Evolutionary conservation across 2,329 filamentous ascomycete genomes (phyloP).

Genomic region (Ustilaginoidea virens): DNA sequence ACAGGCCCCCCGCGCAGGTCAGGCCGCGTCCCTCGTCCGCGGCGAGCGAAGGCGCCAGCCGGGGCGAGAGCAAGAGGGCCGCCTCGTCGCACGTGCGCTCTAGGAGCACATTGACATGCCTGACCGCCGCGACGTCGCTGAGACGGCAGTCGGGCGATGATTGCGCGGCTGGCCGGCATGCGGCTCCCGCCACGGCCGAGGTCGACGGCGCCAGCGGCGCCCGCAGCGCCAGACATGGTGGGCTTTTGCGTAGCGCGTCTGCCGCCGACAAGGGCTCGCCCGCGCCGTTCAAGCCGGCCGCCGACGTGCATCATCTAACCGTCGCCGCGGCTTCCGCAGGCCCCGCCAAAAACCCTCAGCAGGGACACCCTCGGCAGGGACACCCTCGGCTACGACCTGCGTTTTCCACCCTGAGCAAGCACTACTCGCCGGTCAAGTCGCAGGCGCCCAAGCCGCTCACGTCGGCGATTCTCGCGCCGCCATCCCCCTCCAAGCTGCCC

Average conservation of each 20-base stretch:
- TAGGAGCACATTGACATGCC: conserved; percentile 16
- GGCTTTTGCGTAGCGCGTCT: too few species aligned
- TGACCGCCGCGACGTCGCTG: conserved; percentile 12
- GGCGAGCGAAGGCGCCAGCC: conserved; percentile 10
- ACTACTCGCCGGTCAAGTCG: conserved; percentile 49
- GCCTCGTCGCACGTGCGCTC: conserved; percentile 14
- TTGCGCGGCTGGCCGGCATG: too few species aligned
- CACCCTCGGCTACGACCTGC: conserved; percentile 30
- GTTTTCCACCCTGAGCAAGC: conserved; percentile 50
- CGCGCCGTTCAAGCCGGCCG: too few species aligned
- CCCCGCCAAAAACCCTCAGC: conserved; percentile 8
- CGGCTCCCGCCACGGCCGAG: too few species aligned
- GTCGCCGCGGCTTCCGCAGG: conserved; percentile 5
- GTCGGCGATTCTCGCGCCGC: conserved; percentile 39
- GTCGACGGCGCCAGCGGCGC: too few species aligned
- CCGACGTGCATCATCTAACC: too few species aligned
- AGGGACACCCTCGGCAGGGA: conserved; percentile 8
- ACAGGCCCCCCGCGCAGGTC: conserved; percentile 10
- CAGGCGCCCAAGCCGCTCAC: conserved; percentile 46
- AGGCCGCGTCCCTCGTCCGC: conserved; percentile 16
- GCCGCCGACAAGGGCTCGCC: conserved; percentile 8
- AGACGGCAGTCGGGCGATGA: conserved; percentile 15
- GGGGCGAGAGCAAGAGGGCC: too few species aligned
- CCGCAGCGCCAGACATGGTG: too few species aligned
- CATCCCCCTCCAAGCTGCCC: conserved; percentile 45